These are phyloP conservation scores for Fagus sylvatica DNA, from an alignment of 306 rosid genomes.

Conservation along the genomic window DNA sequence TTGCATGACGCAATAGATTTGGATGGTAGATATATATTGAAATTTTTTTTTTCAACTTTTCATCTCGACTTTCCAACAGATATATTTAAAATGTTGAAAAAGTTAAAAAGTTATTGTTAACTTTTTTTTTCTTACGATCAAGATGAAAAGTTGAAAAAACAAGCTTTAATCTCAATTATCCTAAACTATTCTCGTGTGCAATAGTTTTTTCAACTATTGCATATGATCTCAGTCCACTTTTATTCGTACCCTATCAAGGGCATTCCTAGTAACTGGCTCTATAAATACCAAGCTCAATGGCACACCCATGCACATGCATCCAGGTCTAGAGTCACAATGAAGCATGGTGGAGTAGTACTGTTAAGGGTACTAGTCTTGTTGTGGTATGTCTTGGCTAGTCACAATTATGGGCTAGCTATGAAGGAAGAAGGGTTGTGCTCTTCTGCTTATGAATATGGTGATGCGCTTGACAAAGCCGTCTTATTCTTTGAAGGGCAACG, in stretches of 20 bases:
- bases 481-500: slow-evolving; percentile 89
- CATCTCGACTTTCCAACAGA: too few species aligned
- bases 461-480: slow-evolving; percentile 69
- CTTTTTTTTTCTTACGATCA: too few species aligned
- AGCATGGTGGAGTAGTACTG: slow-evolving; percentile 26
- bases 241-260: background rate
- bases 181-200: too few species aligned
- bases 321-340: slow-evolving; percentile 12
- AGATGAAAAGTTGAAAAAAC: too few species aligned
- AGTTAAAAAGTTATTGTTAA: too few species aligned
- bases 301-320: background rate
- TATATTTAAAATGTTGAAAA: too few species aligned
- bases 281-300: slow-evolving; percentile 29
- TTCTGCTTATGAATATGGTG: slow-evolving; percentile 41
- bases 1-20: too few species aligned
- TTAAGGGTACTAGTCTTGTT: slow-evolving; percentile 35
- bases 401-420: slow-evolving; percentile 29
- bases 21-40: too few species aligned
- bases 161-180: too few species aligned
- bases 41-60: too few species aligned
- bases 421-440: slow-evolving; percentile 22
- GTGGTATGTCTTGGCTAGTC: slow-evolving; percentile 30
- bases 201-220: too few species aligned
- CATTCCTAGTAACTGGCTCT: slow-evolving; percentile 9
- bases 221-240: background rate